Percentiles rank a stretch among this genome's conserved stretches.
Evolutionary conservation across 164 flowering plant genomes (phyloP).

Genomic region (Malania oleifera): DNA sequence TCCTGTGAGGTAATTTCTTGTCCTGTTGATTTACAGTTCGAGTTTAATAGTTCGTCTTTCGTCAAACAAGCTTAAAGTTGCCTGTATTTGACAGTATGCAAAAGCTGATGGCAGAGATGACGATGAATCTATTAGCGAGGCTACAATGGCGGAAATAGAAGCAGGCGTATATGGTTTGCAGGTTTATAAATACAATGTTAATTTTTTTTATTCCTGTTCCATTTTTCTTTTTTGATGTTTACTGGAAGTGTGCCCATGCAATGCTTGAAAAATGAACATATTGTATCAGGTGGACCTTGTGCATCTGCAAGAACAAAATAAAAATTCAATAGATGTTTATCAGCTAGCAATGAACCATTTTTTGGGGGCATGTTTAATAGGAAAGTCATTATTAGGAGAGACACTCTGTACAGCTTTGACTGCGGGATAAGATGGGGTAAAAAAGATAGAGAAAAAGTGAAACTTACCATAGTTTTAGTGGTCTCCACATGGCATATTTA

Average conservation of each 20-base stretch:
- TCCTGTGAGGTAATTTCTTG: conserved; percentile 36
- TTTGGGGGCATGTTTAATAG: no score
- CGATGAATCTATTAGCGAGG: conserved; percentile 43
- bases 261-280: neutral
- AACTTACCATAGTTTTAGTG: no score
- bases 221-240: neutral
- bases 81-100: conserved; percentile 29
- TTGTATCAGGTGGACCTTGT: no score
- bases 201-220: neutral
- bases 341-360: no score
- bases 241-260: neutral
- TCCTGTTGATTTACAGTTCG: neutral
- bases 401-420: no score
- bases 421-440: no score
- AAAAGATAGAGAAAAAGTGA: no score
- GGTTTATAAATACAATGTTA: conserved; percentile 30
- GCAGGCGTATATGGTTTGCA: conserved; percentile 76
- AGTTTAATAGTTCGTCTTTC: neutral
- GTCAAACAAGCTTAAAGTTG: neutral
- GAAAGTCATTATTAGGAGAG: no score
- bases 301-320: no score
- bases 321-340: no score
- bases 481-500: no score
- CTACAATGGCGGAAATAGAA: conserved; percentile 68
- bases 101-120: conserved; percentile 12